phyloP scores from a whole-genome alignment of 495 filamentous ascomycete species.

The Trichoderma reesei region DNA sequence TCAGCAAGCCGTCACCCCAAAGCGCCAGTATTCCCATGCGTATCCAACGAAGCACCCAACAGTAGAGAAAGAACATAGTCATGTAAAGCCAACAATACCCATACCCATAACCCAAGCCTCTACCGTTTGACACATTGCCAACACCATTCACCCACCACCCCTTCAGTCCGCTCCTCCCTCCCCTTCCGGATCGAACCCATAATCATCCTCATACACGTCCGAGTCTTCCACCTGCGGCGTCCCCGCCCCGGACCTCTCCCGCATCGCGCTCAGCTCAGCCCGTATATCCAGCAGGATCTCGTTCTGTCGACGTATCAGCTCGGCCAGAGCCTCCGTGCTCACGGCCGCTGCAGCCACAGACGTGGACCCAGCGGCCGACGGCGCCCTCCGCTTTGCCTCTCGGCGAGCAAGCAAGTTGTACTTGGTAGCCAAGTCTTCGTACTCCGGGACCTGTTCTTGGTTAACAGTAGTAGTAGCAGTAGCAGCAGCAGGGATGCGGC shows the following conservation, averaged over 20 bases:
- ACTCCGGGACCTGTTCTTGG: background rate
- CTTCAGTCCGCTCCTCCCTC: background rate
- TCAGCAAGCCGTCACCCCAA: too few relatives aligned
- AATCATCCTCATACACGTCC: background rate
- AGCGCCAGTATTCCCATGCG: too few relatives aligned
- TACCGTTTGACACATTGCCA: background rate
- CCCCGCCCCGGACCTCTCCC: background rate
- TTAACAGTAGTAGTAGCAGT: too few relatives aligned
- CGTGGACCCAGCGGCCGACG: background rate
- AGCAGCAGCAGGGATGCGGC: background rate
- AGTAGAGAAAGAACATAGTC: too few relatives aligned
- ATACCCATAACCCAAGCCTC: too few relatives aligned
- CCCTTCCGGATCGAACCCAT: background rate
- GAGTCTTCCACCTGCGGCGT: background rate
- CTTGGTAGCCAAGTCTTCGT: background rate
- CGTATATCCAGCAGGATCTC: slow-evolving; percentile 1
- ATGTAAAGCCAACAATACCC: too few relatives aligned
- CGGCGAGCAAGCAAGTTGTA: slow-evolving; percentile 3
- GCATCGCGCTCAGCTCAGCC: slow-evolving; percentile 2
- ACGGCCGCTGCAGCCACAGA: background rate
- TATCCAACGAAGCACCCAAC: too few relatives aligned
- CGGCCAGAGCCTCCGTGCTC: background rate
- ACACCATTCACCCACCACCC: background rate
- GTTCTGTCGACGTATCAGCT: background rate
- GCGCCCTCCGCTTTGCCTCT: background rate